Percentiles rank a stretch among this genome's conserved stretches.
phyloP scores from a whole-genome alignment of 1,284 basidiomycete species.

The Gomphus bonarii region DNA sequence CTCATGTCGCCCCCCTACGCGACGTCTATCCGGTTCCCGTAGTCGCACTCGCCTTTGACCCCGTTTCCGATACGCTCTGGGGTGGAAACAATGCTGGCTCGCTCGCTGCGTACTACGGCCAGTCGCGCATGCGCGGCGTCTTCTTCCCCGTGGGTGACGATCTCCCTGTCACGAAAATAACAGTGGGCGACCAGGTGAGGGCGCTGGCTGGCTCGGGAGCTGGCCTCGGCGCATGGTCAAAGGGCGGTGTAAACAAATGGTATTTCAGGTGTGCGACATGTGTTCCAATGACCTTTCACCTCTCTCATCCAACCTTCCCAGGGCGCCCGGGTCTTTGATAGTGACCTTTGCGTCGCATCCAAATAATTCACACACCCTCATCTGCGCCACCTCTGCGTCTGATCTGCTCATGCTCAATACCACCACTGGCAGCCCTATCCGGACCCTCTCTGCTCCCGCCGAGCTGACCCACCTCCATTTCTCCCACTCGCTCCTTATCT shows the following conservation, averaged over 20 bases:
- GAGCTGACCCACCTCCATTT: constrained; percentile 56
- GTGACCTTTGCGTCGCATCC: constrained; percentile 15
- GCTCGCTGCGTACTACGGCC: constrained; percentile 65
- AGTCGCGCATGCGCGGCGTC: constrained; percentile 58
- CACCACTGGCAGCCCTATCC: constrained; percentile 58
- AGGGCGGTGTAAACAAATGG: constrained; percentile 79
- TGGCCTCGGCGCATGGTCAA: constrained; percentile 65
- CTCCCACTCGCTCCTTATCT: constrained; percentile 55
- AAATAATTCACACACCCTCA: constrained; percentile 43
- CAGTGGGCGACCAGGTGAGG: constrained; percentile 67
- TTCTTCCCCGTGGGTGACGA: constrained; percentile 64
- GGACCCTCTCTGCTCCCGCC: constrained; percentile 46
- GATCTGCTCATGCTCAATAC: constrained; percentile 69
- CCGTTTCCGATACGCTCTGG: constrained; percentile 86
- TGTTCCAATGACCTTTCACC: constrained; percentile 11
- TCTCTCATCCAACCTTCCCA: neutral
- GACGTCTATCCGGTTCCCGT: constrained; percentile 41
- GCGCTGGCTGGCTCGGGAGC: constrained; percentile 46
- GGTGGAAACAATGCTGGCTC: constrained; percentile 68
- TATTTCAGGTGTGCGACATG: constrained; percentile 42
- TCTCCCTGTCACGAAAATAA: constrained; percentile 59
- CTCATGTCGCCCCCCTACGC: constrained; percentile 24
- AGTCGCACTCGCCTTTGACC: constrained; percentile 79
- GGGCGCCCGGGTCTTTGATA: constrained; percentile 4
- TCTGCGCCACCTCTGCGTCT: constrained; percentile 51